Base-by-base conservation (phyloP, 495 filamentous ascomycete species). In the Mycothermus thermophilus region DNA sequence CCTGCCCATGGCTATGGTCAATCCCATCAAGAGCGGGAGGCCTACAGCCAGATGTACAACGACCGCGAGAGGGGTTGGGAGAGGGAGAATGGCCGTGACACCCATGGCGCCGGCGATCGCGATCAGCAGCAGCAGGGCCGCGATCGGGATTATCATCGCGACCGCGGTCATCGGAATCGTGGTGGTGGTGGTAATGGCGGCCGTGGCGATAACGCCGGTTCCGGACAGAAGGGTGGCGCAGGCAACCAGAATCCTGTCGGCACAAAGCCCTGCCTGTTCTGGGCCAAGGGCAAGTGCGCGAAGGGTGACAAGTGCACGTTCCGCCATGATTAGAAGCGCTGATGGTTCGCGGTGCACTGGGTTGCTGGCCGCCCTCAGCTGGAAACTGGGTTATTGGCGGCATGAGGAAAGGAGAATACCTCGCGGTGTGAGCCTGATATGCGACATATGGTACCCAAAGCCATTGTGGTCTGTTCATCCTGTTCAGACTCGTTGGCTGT, bases 281-380 rank as follows among this genome's bases (percentile, higher is more conserved):
- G 69, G 65, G 62, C 69, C 5, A 69, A 80, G 37, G 84, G 84
- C 11, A 77, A 77, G 52, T 94, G 86, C 57, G 64, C 67, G 12
- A 90, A 93, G 55, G 86, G 86, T 3, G 79, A 80, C 12, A 77
- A 79, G 22, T 94, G 86, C 54, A 90, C 82, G 1, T 94, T 75
- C 58, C 66, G 80, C 28, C 86, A 94, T 42, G 71, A 75, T 13
- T 60, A 43, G 37, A 12, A 6, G 24, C 11, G 18, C 7, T 20
- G 6, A 18, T 15, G 9, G 15, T 5, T 7, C 5, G 29, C 8
- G 15, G 16, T 30, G n/a, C n/a, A n/a, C n/a, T n/a, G n/a, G n/a
- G n/a, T n/a, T n/a, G n/a, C n/a, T n/a, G n/a, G n/a, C n/a, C n/a
- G n/a, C n/a, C n/a, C n/a, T n/a, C n/a, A n/a, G n/a, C n/a, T n/a